Evolutionary conservation across 2,329 filamentous ascomycete genomes (phyloP).

Genomic region (Fusarium sp.): DNA sequence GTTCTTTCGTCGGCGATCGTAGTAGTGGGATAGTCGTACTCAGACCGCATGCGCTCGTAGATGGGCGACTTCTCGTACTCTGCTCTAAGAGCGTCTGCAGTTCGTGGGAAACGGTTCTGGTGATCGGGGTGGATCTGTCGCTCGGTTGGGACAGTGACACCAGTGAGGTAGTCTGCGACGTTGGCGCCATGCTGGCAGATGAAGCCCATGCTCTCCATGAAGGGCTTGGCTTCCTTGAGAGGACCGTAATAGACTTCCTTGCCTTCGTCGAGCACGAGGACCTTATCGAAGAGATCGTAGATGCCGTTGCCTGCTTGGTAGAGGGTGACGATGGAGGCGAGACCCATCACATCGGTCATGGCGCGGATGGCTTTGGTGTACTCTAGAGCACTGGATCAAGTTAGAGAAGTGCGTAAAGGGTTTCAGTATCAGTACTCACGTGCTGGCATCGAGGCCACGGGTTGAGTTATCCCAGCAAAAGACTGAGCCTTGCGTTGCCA

Average conservation of each 20-base stretch:
- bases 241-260: constrained; percentile 75
- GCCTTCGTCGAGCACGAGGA: constrained; percentile 74
- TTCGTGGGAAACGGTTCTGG: constrained; percentile 59
- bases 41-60: constrained; percentile 61
- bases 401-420: neutral
- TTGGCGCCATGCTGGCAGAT: constrained; percentile 71
- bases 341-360: constrained; percentile 71
- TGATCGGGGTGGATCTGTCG: constrained; percentile 65
- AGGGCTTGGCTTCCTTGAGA: constrained; percentile 67
- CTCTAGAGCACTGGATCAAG: constrained; percentile 61
- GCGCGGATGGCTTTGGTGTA: constrained; percentile 71
- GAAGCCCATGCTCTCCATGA: constrained; percentile 75
- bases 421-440: constrained; percentile 48
- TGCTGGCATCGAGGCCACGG: constrained; percentile 73
- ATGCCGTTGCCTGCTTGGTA: constrained; percentile 79
- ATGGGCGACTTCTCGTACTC: constrained; percentile 66
- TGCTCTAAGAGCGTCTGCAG: constrained; percentile 56
- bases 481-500: constrained; percentile 68
- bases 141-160: constrained; percentile 75
- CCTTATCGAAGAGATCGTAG: constrained; percentile 77
- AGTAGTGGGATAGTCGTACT: constrained; percentile 68
- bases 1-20: constrained; percentile 62
- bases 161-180: constrained; percentile 73
- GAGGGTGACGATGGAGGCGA: constrained; percentile 71
- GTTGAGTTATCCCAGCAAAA: constrained; percentile 77